phyloP scores from a whole-genome alignment of 73 alveolate species.

The Paramecium primaurelia region DNA sequence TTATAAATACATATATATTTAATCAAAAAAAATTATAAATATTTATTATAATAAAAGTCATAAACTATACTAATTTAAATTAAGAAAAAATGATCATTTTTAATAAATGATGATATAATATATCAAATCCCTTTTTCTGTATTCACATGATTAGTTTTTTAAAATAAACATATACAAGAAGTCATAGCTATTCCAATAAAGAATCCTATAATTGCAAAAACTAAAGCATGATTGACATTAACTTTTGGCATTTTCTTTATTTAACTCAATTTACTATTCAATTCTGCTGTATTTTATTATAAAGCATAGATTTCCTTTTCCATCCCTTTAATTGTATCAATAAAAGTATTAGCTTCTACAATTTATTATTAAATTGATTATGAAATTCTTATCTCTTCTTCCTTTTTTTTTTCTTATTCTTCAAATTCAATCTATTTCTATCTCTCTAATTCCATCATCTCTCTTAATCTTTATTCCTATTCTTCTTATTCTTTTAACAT shows the following conservation, averaged over 20 bases:
- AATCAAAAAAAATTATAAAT: neutral
- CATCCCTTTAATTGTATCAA: neutral
- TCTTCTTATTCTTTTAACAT: neutral
- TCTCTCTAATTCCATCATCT: neutral
- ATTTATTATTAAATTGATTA: neutral
- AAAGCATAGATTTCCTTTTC: neutral
- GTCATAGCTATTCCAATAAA: neutral
- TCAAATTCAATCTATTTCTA: neutral
- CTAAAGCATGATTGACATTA: conserved; percentile 1
- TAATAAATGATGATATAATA: neutral
- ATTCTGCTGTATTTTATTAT: neutral
- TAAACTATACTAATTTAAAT: neutral
- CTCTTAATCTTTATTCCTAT: neutral
- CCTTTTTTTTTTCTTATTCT: neutral
- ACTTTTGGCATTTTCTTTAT: neutral
- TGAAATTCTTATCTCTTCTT: neutral
- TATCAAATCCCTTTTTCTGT: neutral
- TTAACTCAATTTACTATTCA: neutral
- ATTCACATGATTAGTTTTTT: neutral
- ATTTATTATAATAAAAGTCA: neutral
- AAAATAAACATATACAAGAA: neutral
- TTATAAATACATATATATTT: neutral
- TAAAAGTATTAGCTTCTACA: neutral
- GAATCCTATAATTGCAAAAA: neutral
- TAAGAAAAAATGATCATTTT: neutral